Percentiles rank a stretch among this genome's conserved stretches.
Evolutionary conservation across 1,284 basidiomycete species (phyloP).

Genomic region (Tausonia pullulans): DNA sequence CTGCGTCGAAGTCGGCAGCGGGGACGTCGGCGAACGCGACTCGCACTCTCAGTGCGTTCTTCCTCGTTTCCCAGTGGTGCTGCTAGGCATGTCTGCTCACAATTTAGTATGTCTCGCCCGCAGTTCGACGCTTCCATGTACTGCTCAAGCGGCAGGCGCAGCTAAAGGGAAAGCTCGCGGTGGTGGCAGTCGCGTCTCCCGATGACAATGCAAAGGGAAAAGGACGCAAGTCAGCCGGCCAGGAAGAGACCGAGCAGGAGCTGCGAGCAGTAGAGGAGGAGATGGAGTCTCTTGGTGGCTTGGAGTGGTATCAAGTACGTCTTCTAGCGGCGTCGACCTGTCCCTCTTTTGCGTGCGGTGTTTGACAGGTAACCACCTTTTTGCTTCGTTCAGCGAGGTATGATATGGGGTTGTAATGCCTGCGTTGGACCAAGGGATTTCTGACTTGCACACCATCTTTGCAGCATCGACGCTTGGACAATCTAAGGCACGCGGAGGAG

Average conservation of each 20-base stretch:
- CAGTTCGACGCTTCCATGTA: conserved; percentile 26
- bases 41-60: conserved; percentile 9
- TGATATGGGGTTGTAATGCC: too few species aligned
- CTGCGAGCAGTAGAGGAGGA: conserved; percentile 47
- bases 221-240: neutral
- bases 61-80: too few species aligned
- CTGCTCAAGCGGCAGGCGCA: conserved; percentile 29
- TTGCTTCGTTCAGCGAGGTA: neutral
- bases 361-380: too few species aligned
- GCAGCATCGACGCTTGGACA: conserved; percentile 68
- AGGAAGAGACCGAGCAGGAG: conserved; percentile 8
- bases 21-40: conserved; percentile 11
- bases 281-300: conserved; percentile 56
- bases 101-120: neutral
- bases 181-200: conserved; percentile 6
- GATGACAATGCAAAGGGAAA: neutral
- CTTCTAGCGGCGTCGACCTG: neutral
- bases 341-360: neutral
- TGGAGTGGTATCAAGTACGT: conserved; percentile 56
- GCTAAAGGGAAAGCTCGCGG: conserved; percentile 20
- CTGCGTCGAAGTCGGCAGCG: conserved; percentile 1
- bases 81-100: neutral
- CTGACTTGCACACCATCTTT: neutral
- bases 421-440: too few species aligned
- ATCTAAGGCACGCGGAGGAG: conserved; percentile 64